Conservation (phyloP, 2,329 filamentous ascomycete species). For the Fusarium anguioides region DNA sequence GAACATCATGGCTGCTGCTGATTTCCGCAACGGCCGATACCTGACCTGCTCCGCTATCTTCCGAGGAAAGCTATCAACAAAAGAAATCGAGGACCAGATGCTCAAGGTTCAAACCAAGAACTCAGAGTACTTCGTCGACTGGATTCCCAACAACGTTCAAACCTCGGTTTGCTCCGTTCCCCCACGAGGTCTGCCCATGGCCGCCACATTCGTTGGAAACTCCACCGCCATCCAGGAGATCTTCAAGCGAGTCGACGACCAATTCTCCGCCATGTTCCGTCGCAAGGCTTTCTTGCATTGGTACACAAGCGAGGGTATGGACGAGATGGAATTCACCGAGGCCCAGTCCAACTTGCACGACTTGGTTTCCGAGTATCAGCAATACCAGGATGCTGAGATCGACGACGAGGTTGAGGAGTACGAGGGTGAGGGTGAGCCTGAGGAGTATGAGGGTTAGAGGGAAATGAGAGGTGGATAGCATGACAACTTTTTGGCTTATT, state of each 20-base stretch:
- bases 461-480: conserved; percentile 13
- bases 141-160: conserved; percentile 99
- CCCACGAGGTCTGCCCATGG: conserved; percentile 98
- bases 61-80: conserved; percentile 99
- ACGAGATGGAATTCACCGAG: conserved; percentile 99
- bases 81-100: conserved; percentile 99
- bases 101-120: conserved; percentile 99
- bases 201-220: conserved; percentile 98
- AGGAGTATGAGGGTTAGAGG: conserved; percentile 27
- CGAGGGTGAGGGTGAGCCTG: conserved; percentile 44
- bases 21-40: conserved; percentile 99
- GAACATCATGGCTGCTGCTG: conserved; percentile 99
- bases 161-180: conserved; percentile 99
- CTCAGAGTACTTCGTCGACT: conserved; percentile 99
- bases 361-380: conserved; percentile 98
- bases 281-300: conserved; percentile 99
- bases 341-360: conserved; percentile 99
- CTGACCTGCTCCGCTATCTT: conserved; percentile 99
- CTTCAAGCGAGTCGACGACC: conserved; percentile 99
- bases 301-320: conserved; percentile 99
- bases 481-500: conserved; percentile 22
- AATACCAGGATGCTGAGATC: conserved; percentile 98
- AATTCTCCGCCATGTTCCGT: conserved; percentile 99
- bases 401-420: conserved; percentile 93
- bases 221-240: conserved; percentile 99